Conservation (phyloP, 2,329 filamentous ascomycete species). For the Cladosporium phlei region DNA sequence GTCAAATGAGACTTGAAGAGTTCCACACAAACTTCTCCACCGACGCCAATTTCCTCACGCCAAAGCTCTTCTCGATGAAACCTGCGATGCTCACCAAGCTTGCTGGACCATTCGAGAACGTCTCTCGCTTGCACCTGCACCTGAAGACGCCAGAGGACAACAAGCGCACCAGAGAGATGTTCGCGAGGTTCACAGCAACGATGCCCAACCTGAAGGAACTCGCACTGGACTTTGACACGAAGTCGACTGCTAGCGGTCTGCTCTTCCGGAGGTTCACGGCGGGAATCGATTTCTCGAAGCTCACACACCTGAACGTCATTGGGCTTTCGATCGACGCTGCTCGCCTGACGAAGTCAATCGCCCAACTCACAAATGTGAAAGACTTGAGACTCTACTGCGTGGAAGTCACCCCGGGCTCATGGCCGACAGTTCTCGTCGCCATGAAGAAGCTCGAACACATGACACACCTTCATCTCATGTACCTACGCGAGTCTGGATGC, state of each 20-base stretch:
- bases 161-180: not conserved
- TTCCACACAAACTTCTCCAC: not conserved
- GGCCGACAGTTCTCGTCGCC: constrained; percentile 23
- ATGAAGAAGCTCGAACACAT: constrained; percentile 21
- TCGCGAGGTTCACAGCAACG: not conserved
- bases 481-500: constrained; percentile 18
- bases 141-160: not conserved
- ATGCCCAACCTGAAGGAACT: constrained; percentile 19
- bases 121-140: not conserved
- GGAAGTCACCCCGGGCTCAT: constrained; percentile 21
- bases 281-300: not conserved
- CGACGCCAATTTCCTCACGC: not conserved
- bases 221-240: constrained; percentile 10
- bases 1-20: constrained; percentile 12
- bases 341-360: not conserved
- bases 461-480: constrained; percentile 27
- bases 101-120: not conserved
- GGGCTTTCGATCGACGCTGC: not conserved
- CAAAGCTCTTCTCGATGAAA: constrained; percentile 17
- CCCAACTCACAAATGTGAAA: not conserved
- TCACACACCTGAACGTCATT: not conserved
- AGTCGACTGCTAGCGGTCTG: not conserved
- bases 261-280: not conserved
- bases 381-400: constrained; percentile 14
- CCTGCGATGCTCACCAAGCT: not conserved